A percentile compares a stretch with the other conserved stretches of the same genome.
Evolutionary conservation across 768 basidiomycete species (phyloP).

Genomic region (Cystobasidium onofrii): DNA sequence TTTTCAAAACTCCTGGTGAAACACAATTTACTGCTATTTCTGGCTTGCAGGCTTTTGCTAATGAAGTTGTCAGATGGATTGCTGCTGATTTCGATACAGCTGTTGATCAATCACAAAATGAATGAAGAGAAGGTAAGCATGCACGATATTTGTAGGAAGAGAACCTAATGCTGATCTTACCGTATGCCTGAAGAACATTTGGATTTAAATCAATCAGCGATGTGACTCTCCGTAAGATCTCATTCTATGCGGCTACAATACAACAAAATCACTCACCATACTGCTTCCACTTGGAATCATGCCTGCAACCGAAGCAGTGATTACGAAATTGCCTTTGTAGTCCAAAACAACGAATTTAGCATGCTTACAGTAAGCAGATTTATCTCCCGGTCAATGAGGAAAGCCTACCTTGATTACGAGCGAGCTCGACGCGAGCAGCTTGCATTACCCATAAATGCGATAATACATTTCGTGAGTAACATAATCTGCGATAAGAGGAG

Average conservation of each 20-base stretch:
- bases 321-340: not conserved
- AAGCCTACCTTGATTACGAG: constrained; percentile 1
- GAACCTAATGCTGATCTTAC: not conserved
- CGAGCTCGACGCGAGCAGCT: constrained; percentile 6
- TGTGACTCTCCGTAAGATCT: not conserved
- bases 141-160: too few relatives aligned
- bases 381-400: not conserved
- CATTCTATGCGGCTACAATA: too few relatives aligned
- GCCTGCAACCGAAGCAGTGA: constrained; percentile 11
- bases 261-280: not conserved
- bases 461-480: constrained; percentile 6
- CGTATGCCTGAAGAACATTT: constrained; percentile 2
- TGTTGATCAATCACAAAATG: too few relatives aligned
- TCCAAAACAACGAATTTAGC: too few relatives aligned
- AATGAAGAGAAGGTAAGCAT: too few relatives aligned
- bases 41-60: not conserved
- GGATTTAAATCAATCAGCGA: not conserved
- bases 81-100: constrained; percentile 14
- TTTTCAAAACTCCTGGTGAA: constrained; percentile 5
- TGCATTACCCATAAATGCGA: constrained; percentile 25
- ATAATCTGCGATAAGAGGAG: not conserved
- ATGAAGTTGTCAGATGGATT: constrained; percentile 15
- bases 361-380: too few relatives aligned
- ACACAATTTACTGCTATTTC: constrained; percentile 13
- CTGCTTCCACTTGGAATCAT: constrained; percentile 15